Base-by-base conservation (phyloP, 2,329 filamentous ascomycete genomes). In the Ceratocystiopsis minuta region DNA sequence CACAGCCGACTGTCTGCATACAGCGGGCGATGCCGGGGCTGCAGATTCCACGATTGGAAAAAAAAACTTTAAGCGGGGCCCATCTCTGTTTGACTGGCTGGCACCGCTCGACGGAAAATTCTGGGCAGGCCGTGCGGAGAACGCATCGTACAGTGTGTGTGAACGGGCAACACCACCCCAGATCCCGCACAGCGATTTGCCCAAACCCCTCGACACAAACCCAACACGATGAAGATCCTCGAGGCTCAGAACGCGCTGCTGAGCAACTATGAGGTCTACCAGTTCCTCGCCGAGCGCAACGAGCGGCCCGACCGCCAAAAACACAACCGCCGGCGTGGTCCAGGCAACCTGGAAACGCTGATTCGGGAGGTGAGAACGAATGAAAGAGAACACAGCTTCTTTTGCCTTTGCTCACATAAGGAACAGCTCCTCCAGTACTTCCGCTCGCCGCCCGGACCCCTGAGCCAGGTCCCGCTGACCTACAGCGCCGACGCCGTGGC, bases 181-280 rank as follows among this genome's bases (percentile, higher is more conserved):
- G 24, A 28, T 28, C 24, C 24, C 11, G n/a, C n/a, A n/a, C n/a
- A n/a, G n/a, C n/a, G n/a, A n/a, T 20, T 20, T 20, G 20, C 7
- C 16, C 24, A 38, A 18, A n/a, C 12, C 16, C 15, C 14, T 20
- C 16, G 16, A 11, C 9, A 28, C 34, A 16, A 15, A 34, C 9
- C 31, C 6, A 12, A n/a, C 41, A 56, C 33, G 16, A 77, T 79
- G 75, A 78, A 82, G 68, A 72, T 86, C 53, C 61, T 84, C 51
- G 78, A 80, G 53, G 65, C 78, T 3, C 78, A 84, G 55, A 73
- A 73, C 28, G 78, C 77, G 6, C 67, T 78, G 36, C 64, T 86
- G 53, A 73, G 75, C 55, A 85, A 85, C 57, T 78, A 72, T 49
- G 80, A 85, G 63, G 78, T 85, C 48, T 77, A 76, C 52, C 64